Conservation (phyloP, 345 rosid species). For the Acer yangbiense region DNA sequence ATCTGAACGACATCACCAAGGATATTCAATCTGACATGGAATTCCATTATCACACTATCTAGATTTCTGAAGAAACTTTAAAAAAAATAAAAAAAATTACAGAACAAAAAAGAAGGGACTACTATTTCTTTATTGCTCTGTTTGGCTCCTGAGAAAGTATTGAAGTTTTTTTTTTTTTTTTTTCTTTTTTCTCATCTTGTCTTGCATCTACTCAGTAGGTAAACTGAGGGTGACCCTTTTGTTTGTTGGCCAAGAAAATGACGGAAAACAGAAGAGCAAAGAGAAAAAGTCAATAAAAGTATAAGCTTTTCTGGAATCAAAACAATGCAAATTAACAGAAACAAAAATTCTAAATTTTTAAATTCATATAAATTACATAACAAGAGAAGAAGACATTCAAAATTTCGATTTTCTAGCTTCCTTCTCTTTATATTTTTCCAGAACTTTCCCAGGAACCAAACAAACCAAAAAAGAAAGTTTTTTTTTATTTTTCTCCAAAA, state of each 20-base stretch:
- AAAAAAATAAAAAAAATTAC: neutral
- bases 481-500: neutral
- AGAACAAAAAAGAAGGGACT: constrained; percentile 11
- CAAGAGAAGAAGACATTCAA: neutral
- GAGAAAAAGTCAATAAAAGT: neutral
- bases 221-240: constrained; percentile 10
- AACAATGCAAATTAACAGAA: neutral
- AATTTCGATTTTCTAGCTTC: neutral
- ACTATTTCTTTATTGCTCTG: constrained; percentile 12
- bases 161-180: too few species aligned
- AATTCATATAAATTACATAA: neutral
- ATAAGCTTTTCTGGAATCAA: neutral
- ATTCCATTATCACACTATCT: constrained; percentile 39
- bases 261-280: neutral
- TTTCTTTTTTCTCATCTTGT: neutral
- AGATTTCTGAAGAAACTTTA: constrained; percentile 19
- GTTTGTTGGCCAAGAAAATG: constrained; percentile 22
- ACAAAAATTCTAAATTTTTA: neutral
- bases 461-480: constrained; percentile 2
- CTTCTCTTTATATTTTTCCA: neutral
- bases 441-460: constrained; percentile 23
- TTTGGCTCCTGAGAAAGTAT: constrained; percentile 32
- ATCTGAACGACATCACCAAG: constrained; percentile 35
- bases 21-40: constrained; percentile 53
- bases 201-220: constrained; percentile 17